phyloP scores from a whole-genome alignment of 1,139 yeast genomes.

The Lipomyces yarrowii region DNA sequence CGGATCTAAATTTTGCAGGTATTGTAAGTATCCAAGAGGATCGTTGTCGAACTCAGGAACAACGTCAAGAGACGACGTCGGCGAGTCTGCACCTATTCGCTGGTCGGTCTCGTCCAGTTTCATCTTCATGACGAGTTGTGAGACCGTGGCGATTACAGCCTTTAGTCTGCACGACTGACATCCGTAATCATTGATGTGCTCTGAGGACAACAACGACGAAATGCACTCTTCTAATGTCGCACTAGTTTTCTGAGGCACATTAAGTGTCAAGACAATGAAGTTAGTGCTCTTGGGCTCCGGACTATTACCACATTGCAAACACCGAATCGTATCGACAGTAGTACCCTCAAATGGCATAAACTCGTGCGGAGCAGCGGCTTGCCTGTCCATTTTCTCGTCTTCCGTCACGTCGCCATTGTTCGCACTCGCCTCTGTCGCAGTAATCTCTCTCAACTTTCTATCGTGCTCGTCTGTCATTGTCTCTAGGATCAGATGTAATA shows the following conservation, averaged over 20 bases:
- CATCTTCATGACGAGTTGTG: background rate
- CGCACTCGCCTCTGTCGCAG: constrained; percentile 34
- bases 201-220: constrained; percentile 58
- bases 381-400: constrained; percentile 7
- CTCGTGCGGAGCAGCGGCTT: background rate
- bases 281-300: constrained; percentile 64
- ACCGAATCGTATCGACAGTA: constrained; percentile 65
- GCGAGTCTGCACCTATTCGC: background rate
- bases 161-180: constrained; percentile 69
- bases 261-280: constrained; percentile 71
- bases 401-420: constrained; percentile 26
- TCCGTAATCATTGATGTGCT: constrained; percentile 77
- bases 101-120: background rate
- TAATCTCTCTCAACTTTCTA: constrained; percentile 46
- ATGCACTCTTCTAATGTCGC: constrained; percentile 59
- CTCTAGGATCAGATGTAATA: constrained; percentile 77
- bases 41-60: constrained; percentile 22
- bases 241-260: constrained; percentile 63
- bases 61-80: background rate
- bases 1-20: constrained; percentile 27
- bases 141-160: constrained; percentile 42
- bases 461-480: constrained; percentile 70
- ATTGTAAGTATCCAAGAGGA: constrained; percentile 31
- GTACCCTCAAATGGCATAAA: constrained; percentile 74
- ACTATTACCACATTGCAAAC: constrained; percentile 64